phyloP scores from a whole-genome alignment of 768 basidiomycete species.

The Tricholoma terreum region DNA sequence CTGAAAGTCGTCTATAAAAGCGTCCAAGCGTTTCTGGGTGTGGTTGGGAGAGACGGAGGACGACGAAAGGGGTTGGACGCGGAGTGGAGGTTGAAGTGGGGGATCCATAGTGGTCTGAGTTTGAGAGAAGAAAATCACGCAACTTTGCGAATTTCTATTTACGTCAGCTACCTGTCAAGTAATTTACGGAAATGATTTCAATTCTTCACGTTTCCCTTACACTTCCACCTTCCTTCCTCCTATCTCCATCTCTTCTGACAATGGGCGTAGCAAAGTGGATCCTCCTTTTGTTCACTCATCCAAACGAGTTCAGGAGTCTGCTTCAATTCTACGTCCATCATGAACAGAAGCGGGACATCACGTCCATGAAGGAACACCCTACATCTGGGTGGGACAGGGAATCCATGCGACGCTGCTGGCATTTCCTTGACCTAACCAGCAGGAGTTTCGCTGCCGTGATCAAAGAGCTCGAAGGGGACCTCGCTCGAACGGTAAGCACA shows the following conservation, averaged over 20 bases:
- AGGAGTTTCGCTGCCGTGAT: slow-evolving; percentile 91
- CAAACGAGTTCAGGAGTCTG: slow-evolving; percentile 78
- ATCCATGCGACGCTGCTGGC: slow-evolving; percentile 89
- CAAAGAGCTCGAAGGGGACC: slow-evolving; percentile 92
- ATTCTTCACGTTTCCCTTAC: neutral
- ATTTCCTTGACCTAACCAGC: slow-evolving; percentile 83
- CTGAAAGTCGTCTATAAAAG: slow-evolving; percentile 50
- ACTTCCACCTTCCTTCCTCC: neutral
- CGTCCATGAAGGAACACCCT: slow-evolving; percentile 64
- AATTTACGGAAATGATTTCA: too few species aligned
- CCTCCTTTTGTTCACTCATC: slow-evolving; percentile 70
- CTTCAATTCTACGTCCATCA: slow-evolving; percentile 83
- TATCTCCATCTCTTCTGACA: slow-evolving; percentile 3
- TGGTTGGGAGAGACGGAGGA: slow-evolving; percentile 37
- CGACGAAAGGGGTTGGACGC: slow-evolving; percentile 37
- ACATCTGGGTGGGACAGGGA: slow-evolving; percentile 86
- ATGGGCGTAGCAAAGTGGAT: slow-evolving; percentile 65
- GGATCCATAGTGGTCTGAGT: slow-evolving; percentile 40
- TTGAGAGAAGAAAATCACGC: slow-evolving; percentile 6
- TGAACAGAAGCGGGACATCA: slow-evolving; percentile 80
- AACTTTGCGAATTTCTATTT: slow-evolving; percentile 1
- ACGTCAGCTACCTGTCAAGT: neutral
- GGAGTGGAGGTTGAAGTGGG: slow-evolving; percentile 44
- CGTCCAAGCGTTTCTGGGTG: slow-evolving; percentile 39
- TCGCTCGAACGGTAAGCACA: slow-evolving; percentile 81